Conservation (phyloP, 352 stramenopile species). For the Blastocystis sp. region DNA sequence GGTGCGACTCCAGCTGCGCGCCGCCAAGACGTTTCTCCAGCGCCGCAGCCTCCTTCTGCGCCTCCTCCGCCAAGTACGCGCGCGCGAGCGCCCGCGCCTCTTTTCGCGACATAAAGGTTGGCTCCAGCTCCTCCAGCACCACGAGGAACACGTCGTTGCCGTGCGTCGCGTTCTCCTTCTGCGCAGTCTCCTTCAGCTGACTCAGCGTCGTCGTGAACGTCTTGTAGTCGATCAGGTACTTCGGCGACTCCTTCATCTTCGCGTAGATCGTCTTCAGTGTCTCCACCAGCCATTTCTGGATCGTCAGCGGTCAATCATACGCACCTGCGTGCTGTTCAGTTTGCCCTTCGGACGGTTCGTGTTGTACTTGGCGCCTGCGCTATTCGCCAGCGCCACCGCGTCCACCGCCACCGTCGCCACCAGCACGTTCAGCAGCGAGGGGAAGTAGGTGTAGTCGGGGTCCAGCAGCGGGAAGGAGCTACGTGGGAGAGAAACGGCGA, state of each 20-base stretch:
- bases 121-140: background rate
- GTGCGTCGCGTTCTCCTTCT: background rate
- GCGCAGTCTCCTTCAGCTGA: background rate
- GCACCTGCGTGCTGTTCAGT: background rate
- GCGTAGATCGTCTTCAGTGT: background rate
- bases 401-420: background rate
- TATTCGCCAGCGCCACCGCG: background rate
- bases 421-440: background rate
- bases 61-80: background rate
- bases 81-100: background rate
- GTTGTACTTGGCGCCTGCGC: conserved; percentile 10
- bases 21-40: background rate
- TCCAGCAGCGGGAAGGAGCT: background rate
- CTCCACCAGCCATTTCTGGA: background rate
- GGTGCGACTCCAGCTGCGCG: background rate
- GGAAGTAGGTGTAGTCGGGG: background rate
- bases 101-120: background rate
- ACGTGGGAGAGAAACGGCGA: background rate
- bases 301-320: too few species aligned
- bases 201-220: background rate
- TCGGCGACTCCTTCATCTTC: background rate
- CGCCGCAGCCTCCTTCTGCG: background rate
- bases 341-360: conserved; percentile 20
- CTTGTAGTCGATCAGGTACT: conserved; percentile 20
- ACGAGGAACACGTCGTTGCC: conserved; percentile 12